Base-by-base conservation (phyloP, 1,139 yeast species). In the Suhomyces choctaworum region DNA sequence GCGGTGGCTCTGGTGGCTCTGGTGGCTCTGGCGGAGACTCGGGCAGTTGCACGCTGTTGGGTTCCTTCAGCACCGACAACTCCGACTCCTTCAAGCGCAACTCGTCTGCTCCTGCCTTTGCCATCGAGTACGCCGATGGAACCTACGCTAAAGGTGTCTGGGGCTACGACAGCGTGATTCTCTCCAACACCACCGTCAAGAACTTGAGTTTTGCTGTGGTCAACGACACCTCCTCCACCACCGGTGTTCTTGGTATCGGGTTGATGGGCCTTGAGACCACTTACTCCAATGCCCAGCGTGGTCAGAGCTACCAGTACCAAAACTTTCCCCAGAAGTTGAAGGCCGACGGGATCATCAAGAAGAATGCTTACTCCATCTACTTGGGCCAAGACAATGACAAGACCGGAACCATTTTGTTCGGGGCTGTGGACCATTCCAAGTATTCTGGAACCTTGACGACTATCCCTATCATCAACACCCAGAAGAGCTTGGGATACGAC, bases 41-140 rank as follows among this genome's bases (percentile, higher is more conserved):
- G 10, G 14, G 16, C 14, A 19, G 10, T 1, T 70, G 75, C 47
- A 64, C 73, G 2, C 34, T 51, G 5, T 56, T 57, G 39, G 76
- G 76, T 2, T 62, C 73, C 2, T 69, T 69, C 47, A 51, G 60
- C 38, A 65, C 71, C 12, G 62, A 44, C 2, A 42, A 46, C 5
- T 65, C 73, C 4, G 54, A 51, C 31, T 34, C 68, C 2, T 69
- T 65, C 53, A 45, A 51, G n/a, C 36, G 42, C 25, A 70, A 70
- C 45, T 19, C 37, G 29, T 50, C 70, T 2, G 69, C 69, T 3
- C 55, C 61, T 2, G 40, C 42, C 1, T 70, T 70, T 42, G 12
- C 29, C 32, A 83, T 83, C 47, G 41, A 60, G 20, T 86, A 86
- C 49, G 90, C 81, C 21, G 95, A 85, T 54, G 52, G 57, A 6